Evolutionary conservation across 768 basidiomycete species (phyloP).

Genomic region (Trametes coccinea): DNA sequence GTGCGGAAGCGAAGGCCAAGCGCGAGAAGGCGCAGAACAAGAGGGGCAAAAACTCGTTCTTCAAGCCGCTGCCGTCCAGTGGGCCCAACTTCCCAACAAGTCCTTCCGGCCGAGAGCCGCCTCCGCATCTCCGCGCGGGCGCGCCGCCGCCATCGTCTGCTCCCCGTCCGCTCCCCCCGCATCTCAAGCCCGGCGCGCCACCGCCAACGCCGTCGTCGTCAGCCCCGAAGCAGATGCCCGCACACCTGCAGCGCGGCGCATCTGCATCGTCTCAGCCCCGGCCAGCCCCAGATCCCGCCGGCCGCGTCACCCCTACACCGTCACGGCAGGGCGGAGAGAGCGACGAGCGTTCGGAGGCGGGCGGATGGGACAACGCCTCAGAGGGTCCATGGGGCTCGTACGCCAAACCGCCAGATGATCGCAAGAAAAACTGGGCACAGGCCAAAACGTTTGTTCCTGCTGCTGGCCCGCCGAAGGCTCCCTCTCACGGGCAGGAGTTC

Average conservation of each 20-base stretch:
- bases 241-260: conserved; percentile 1
- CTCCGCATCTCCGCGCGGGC: conserved; percentile 3
- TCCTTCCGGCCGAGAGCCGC: neutral
- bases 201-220: neutral
- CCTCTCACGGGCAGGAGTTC: neutral
- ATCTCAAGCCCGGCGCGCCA: conserved; percentile 5
- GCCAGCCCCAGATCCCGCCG: neutral
- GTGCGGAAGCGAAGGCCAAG: neutral
- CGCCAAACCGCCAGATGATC: neutral
- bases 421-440: no score
- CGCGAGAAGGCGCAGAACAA: conserved; percentile 5
- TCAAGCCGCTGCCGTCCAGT: neutral
- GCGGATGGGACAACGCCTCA: conserved; percentile 7
- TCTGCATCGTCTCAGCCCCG: neutral
- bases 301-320: neutral
- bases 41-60: neutral
- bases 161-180: neutral
- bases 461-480: neutral
- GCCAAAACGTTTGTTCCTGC: no score
- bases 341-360: conserved; percentile 3
- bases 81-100: neutral
- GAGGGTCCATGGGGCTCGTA: conserved; percentile 4
- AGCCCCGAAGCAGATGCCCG: neutral
- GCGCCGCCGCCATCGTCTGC: neutral
- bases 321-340: neutral